These are phyloP conservation scores for Rhizopus arrhizus DNA, from an alignment of 371 early-diverging fungal species.

Conservation along the genomic window DNA sequence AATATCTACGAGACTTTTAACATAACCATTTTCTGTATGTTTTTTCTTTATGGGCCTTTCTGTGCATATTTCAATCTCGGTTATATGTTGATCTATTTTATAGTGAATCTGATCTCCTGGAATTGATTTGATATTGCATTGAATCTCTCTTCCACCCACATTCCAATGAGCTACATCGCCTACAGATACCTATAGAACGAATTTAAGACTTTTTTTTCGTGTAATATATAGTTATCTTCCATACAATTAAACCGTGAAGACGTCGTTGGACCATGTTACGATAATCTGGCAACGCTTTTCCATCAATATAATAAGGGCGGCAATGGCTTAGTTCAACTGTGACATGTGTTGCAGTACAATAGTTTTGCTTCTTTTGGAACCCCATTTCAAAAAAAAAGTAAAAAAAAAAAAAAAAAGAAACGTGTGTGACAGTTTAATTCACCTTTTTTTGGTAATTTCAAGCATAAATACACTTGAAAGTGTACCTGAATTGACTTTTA, in stretches of 20 bases:
- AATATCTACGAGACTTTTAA: constrained; percentile 24
- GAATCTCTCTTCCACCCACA: background rate
- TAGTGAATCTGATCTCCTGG: background rate
- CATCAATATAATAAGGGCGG: background rate
- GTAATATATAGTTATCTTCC: background rate
- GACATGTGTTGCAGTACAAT: background rate
- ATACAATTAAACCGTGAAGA: constrained; percentile 5
- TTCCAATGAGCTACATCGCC: background rate
- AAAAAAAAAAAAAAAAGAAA: background rate
- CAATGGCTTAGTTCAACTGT: background rate
- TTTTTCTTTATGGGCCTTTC: background rate
- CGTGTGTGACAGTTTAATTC: background rate
- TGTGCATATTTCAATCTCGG: constrained; percentile 2
- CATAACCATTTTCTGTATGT: constrained; percentile 12
- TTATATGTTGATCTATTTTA: constrained; percentile 4
- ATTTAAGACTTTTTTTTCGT: too few species aligned
- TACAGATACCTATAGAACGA: background rate
- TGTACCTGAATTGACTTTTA: constrained; percentile 31
- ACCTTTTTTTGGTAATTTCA: constrained; percentile 21
- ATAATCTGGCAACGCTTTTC: constrained; percentile 6
- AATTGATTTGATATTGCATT: background rate
- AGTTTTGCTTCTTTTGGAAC: background rate
- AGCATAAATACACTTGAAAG: constrained; percentile 43
- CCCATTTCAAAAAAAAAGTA: background rate
- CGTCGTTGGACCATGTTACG: background rate